These are phyloP conservation scores for Ordospora pajunii DNA, from an alignment of 371 early-diverging fungal species.

Conservation along the genomic window DNA sequence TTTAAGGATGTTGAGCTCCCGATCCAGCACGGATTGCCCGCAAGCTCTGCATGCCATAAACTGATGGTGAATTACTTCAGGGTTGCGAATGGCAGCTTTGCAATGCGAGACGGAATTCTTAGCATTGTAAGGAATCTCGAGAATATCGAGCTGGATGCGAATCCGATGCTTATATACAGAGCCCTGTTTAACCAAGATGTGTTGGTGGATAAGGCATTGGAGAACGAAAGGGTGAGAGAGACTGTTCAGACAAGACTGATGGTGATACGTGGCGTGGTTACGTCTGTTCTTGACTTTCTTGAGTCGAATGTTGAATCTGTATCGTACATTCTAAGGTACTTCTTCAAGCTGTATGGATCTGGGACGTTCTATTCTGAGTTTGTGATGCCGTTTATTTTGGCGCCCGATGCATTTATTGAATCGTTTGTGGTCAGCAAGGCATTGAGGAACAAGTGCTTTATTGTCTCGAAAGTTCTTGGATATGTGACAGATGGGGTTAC, in stretches of 20 bases:
- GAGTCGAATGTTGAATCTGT: constrained; percentile 5
- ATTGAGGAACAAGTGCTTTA: constrained; percentile 14
- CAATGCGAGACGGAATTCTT: neutral
- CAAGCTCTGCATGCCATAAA: neutral
- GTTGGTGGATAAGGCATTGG: constrained; percentile 35
- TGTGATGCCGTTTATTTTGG: constrained; percentile 27
- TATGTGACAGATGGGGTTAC: neutral
- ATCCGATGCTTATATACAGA: constrained; percentile 39
- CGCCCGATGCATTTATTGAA: constrained; percentile 6
- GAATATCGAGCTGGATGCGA: constrained; percentile 10
- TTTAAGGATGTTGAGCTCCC: constrained; percentile 21
- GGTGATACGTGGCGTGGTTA: constrained; percentile 12
- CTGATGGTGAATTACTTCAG: constrained; percentile 25
- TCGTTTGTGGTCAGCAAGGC: neutral
- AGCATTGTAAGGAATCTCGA: neutral
- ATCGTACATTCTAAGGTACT: constrained; percentile 36
- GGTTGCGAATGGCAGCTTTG: constrained; percentile 2
- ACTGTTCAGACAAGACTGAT: constrained; percentile 12
- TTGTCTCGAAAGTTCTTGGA: neutral
- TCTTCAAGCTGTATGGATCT: neutral
- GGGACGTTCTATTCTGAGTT: constrained; percentile 30
- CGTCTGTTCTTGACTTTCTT: constrained; percentile 5
- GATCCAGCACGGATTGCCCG: neutral
- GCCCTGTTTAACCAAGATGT: neutral
- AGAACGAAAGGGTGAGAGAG: constrained; percentile 37